Evolutionary conservation across 202 grass and related monocot genomes (phyloP).

Genomic region (Alloteropsis angusta): DNA sequence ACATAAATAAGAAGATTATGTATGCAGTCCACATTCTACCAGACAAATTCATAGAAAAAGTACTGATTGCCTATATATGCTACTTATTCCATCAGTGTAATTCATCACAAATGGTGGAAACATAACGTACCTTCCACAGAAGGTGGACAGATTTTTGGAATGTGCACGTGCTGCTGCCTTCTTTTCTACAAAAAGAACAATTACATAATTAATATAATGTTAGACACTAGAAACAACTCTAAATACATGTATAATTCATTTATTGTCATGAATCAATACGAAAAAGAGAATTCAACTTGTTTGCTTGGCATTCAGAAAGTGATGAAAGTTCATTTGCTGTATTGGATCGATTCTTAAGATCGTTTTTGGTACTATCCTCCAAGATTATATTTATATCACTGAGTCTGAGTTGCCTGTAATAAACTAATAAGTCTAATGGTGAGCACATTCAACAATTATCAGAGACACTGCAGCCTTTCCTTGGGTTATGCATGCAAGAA

Average conservation of each 20-base stretch:
- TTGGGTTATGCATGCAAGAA: not conserved
- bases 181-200: conserved; percentile 42
- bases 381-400: not conserved
- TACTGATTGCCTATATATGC: not conserved
- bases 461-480: not conserved
- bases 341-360: not conserved
- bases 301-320: no score
- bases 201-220: not conserved
- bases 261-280: not conserved
- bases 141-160: conserved; percentile 79
- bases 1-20: not conserved
- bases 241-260: not conserved
- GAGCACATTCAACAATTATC: not conserved
- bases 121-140: conserved; percentile 79
- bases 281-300: not conserved
- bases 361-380: not conserved
- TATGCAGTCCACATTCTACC: not conserved
- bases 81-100: not conserved
- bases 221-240: not conserved
- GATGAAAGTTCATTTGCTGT: not conserved
- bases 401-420: not conserved
- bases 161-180: conserved; percentile 75
- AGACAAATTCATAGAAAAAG: not conserved
- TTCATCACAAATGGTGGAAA: not conserved
- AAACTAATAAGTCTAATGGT: not conserved